A percentile compares a stretch with the other conserved stretches of the same genome.
Conservation (phyloP, 257 asterid species). For the Solanum bukasovii region DNA sequence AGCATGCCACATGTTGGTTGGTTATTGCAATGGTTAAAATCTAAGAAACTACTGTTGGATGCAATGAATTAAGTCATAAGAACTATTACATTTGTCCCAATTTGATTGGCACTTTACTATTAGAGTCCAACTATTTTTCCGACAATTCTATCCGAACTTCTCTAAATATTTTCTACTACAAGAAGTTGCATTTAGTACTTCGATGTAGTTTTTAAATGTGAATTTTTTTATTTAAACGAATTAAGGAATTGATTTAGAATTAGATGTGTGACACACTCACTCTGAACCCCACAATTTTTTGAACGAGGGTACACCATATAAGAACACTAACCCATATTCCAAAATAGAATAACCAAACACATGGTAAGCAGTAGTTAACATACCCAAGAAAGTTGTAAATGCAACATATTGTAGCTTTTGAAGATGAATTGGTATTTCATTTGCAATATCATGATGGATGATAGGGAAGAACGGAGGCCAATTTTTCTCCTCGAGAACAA, state of each 20-base stretch:
- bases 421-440: constrained; percentile 90
- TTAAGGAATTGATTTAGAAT: background rate
- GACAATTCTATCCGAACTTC: constrained; percentile 4
- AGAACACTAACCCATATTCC: constrained; percentile 6
- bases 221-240: background rate
- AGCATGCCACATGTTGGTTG: background rate
- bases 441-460: constrained; percentile 85
- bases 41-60: background rate
- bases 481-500: constrained; percentile 73
- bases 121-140: constrained; percentile 13
- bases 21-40: background rate
- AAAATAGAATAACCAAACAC: background rate
- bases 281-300: background rate
- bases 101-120: background rate
- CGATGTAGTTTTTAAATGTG: background rate
- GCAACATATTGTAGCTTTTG: constrained; percentile 93
- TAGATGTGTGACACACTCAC: background rate
- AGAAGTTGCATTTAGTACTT: background rate
- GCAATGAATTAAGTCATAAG: background rate
- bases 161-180: background rate
- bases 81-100: background rate
- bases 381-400: constrained; percentile 86
- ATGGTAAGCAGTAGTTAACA: constrained; percentile 9
- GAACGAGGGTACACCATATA: background rate
- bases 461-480: constrained; percentile 98